Evolutionary conservation across 495 filamentous ascomycete species (phyloP).

Genomic region (Podospora comata): DNA sequence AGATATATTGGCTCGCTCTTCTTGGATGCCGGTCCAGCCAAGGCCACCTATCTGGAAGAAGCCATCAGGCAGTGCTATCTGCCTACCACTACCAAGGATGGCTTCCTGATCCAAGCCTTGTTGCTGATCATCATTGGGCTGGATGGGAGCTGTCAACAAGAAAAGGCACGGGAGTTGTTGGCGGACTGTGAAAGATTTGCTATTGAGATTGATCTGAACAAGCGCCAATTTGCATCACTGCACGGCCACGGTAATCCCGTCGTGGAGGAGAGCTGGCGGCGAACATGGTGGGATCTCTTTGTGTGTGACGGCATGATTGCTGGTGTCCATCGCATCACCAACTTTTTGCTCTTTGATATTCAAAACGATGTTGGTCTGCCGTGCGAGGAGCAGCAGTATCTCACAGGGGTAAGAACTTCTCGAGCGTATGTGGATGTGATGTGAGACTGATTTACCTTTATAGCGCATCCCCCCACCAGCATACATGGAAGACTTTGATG

Average conservation of each 20-base stretch:
- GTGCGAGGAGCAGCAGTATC: conserved; percentile 72
- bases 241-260: conserved; percentile 48
- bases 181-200: conserved; percentile 64
- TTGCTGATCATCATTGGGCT: conserved; percentile 73
- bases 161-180: conserved; percentile 63
- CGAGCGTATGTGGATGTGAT: neutral
- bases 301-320: conserved; percentile 69
- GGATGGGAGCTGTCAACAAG: conserved; percentile 68
- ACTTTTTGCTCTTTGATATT: conserved; percentile 56
- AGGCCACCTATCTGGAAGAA: conserved; percentile 54
- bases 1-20: conserved; percentile 67
- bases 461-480: conserved; percentile 61
- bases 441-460: neutral
- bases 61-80: conserved; percentile 54
- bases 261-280: conserved; percentile 68
- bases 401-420: conserved; percentile 52
- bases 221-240: conserved; percentile 46
- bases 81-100: conserved; percentile 52
- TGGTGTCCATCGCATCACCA: conserved; percentile 54
- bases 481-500: conserved; percentile 68
- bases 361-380: conserved; percentile 62
- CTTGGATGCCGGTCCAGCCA: conserved; percentile 47
- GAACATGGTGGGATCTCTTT: conserved; percentile 92
- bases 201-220: conserved; percentile 72
- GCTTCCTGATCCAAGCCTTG: conserved; percentile 72